Base-by-base conservation (phyloP, 1,139 yeast genomes). In the Nakaseomyces uthaithaninus region DNA sequence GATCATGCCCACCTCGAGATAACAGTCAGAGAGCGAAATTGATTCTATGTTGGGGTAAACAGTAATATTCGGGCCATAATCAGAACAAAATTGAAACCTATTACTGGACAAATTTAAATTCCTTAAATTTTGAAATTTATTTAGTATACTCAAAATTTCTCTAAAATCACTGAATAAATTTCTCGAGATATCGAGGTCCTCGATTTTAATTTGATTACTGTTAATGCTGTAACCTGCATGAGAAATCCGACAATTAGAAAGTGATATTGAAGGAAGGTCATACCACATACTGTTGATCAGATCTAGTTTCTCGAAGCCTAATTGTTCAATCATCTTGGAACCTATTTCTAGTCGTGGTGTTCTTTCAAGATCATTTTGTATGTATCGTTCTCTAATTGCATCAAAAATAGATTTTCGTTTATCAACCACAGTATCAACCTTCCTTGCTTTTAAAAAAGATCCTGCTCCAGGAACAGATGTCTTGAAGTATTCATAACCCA, bases 41-140 rank as follows among this genome's bases (percentile, higher is more conserved):
- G 20, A 2, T 28, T 28, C 33, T 11, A 28, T 11, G 5, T 28
- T 11, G n/a, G 20, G 7, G 11, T 10, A 17, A 4, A 16, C 14
- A 5, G 18, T 3, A 3, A 9, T 11, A 2, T 28, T 10, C 7
- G 9, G 10, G 24, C 9, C 24, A 22, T 22, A 2, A 6, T 28
- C 12, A 9, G 22, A 3, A 18, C 37, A 45, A 23, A 33, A 39
- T 2, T n/a, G 27, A 42, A 82, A 71, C 39, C 77, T 59, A 53
- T 84, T 84, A 0, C 93, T 91, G 44, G 77, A 78, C 39, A 85
- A 53, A 38, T 72, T 68, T 37, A 86, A 52, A 2, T 60, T 58
- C n/a, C 52, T 46, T 7, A 86, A 50, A 0, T 44, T 42, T 0
- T 70, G 67, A 26, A 77, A 47, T 2, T 50, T 47, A 7, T 50